A percentile compares a stretch with the other conserved stretches of the same genome.
Evolutionary conservation across 257 asterid species (phyloP).

Genomic region (Petunia secreta): DNA sequence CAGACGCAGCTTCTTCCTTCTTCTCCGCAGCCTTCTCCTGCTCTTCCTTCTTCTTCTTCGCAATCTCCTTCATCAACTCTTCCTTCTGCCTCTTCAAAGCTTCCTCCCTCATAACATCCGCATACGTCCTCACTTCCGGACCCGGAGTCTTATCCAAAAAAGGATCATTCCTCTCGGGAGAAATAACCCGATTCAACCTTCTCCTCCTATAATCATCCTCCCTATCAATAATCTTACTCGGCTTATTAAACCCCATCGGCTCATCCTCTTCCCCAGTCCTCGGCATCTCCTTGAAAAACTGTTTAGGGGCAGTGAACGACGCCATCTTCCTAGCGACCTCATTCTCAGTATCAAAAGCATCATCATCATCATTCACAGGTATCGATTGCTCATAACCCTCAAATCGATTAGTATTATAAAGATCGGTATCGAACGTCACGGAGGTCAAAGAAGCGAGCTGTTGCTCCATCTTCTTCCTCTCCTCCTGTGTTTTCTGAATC

Average conservation of each 20-base stretch:
- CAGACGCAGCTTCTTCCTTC: conserved; percentile 46
- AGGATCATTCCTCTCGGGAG: conserved; percentile 87
- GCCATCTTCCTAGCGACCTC: conserved; percentile 79
- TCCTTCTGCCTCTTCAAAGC: conserved; percentile 78
- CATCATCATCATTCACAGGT: conserved; percentile 80
- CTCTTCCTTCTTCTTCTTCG: conserved; percentile 81
- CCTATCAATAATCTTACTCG: conserved; percentile 79
- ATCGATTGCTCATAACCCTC: conserved; percentile 87
- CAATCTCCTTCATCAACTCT: conserved; percentile 72
- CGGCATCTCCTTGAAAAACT: conserved; percentile 70
- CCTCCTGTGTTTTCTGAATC: conserved; percentile 73
- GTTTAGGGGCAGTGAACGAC: conserved; percentile 79
- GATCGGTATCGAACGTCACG: conserved; percentile 75
- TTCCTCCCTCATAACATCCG: conserved; percentile 86
- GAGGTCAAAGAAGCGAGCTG: conserved; percentile 75
- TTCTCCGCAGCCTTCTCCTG: conserved; percentile 39
- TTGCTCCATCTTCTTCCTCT: conserved; percentile 89
- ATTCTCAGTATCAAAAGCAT: conserved; percentile 60
- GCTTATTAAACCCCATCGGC: conserved; percentile 63
- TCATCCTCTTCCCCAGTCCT: conserved; percentile 74
- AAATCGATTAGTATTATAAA: conserved; percentile 59
- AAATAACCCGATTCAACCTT: conserved; percentile 77
- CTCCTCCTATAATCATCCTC: conserved; percentile 85
- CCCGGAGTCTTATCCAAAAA: conserved; percentile 88
- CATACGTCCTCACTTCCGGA: conserved; percentile 82